Percentiles rank a stretch among this genome's conserved stretches.
Evolutionary conservation across 257 asterid species (phyloP).

Genomic region (Primulina tabacum): DNA sequence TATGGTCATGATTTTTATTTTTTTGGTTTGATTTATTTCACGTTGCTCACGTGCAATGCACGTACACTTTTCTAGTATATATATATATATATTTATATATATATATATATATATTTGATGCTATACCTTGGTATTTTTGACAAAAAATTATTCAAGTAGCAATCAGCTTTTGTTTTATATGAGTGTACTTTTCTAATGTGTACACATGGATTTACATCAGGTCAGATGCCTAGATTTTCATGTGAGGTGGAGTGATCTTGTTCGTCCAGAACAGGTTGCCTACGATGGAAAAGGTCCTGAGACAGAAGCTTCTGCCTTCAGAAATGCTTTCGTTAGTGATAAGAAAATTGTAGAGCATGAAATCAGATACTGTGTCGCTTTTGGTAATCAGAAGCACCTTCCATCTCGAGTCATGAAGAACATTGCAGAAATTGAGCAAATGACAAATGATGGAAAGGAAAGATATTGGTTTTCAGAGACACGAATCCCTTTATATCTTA

Average conservation of each 20-base stretch:
- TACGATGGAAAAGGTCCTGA: conserved; percentile 68
- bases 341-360: conserved; percentile 50
- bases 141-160: conserved; percentile 13
- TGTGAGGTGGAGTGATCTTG: conserved; percentile 79
- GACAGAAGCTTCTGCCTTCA: conserved; percentile 71
- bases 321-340: conserved; percentile 64
- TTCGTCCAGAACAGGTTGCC: conserved; percentile 54
- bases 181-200: conserved; percentile 17
- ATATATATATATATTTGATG: conserved; percentile 12
- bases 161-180: conserved; percentile 7
- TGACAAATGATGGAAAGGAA: conserved; percentile 48
- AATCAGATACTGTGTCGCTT: conserved; percentile 61
- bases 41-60: too few relatives aligned
- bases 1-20: too few relatives aligned
- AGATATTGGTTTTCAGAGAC: conserved; percentile 78
- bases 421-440: conserved; percentile 54
- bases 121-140: conserved; percentile 16
- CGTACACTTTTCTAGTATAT: too few relatives aligned
- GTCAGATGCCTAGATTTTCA: conserved; percentile 70
- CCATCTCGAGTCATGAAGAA: conserved; percentile 79
- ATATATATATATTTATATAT: too few relatives aligned
- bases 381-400: conserved; percentile 77
- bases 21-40: too few relatives aligned
- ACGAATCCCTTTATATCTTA: conserved; percentile 67
- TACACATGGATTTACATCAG: conserved; percentile 40